phyloP scores from a whole-genome alignment of 1,284 basidiomycete species.

The Phellopilus nigrolimitatus region DNA sequence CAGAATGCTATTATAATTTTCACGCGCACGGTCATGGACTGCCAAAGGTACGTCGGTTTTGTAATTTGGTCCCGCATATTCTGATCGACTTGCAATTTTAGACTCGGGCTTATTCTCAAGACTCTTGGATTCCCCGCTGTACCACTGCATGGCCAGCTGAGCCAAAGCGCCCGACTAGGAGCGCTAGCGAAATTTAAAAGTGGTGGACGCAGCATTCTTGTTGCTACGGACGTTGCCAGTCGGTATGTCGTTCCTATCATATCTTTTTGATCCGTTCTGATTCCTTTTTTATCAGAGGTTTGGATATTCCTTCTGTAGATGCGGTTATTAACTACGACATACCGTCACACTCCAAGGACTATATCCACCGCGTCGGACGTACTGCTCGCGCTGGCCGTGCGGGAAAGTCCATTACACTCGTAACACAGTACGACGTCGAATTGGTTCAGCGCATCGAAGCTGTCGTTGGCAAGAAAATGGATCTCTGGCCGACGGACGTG shows the following conservation, averaged over 20 bases:
- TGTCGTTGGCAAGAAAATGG: slow-evolving; percentile 91
- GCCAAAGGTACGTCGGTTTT: slow-evolving; percentile 56
- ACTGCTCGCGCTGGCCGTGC: slow-evolving; percentile 95
- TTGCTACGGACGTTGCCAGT: slow-evolving; percentile 98
- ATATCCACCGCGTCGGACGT: slow-evolving; percentile 97
- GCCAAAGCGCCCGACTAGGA: slow-evolving; percentile 89
- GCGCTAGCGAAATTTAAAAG: slow-evolving; percentile 97
- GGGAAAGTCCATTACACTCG: slow-evolving; percentile 93
- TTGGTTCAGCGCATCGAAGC: slow-evolving; percentile 91
- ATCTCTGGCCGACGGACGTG: slow-evolving; percentile 84
- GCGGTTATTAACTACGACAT: slow-evolving; percentile 98
- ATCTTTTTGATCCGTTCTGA: slow-evolving; percentile 13
- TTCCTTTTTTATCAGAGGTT: slow-evolving; percentile 51
- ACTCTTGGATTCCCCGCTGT: slow-evolving; percentile 93
- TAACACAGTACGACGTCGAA: slow-evolving; percentile 99
- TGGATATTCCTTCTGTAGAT: slow-evolving; percentile 97
- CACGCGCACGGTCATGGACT: slow-evolving; percentile 93
- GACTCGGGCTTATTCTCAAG: slow-evolving; percentile 86
- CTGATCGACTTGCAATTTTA: slow-evolving; percentile 28
- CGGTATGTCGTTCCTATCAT: slow-evolving; percentile 45
- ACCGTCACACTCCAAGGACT: slow-evolving; percentile 98
- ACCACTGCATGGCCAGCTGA: slow-evolving; percentile 93
- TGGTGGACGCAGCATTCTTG: slow-evolving; percentile 86
- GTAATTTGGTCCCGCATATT: slow-evolving; percentile 1
- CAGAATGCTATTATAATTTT: slow-evolving; percentile 97